Evolutionary conservation across 208 protist genomes (phyloP), one percentile per base, ranked within the genome.

Genomic region (Acanthamoeba castellanii): DNA sequence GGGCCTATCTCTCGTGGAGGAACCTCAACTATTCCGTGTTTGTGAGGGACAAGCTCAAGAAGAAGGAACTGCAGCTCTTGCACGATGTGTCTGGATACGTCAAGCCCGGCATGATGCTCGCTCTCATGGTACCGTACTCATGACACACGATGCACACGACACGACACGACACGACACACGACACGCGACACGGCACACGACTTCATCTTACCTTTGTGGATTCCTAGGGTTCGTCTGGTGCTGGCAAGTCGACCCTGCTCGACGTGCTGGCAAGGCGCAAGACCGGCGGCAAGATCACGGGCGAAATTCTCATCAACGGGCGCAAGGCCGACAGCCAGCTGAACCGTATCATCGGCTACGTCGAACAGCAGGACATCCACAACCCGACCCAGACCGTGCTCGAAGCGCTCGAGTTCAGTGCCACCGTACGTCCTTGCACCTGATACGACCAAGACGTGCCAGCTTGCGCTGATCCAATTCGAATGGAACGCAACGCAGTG

Each of bases 51-150:
- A 70, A 88, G 22, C 81, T 93, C 14, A 96, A 95, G 61, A 94
- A 87, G n/a, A 85, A 57, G 6, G 50, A 87, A 45, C 68, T 96
- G 16, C 84, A 89, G 32, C 64, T 96, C 6, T 42, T 96, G 7
- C 76, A 94, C 52, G 93, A 84, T 37, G 93, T 96, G 34, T 94
- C 87, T 45, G 96, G 96, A 57, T 96, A 96, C 32, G 96, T 96
- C n/a, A 96, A 96, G 52, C 96, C 96, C 66, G 96, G 96, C 76
- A 96, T 96, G 95, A 74, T 95, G 27, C 45, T 96, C 6, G 95
- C 95, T 30, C 64, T 96, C 11, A 96, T 96, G 96, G 82, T 89
- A 55, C 50, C 13, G 8, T 6, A 55, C 50, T 1, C 13, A 55
- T 6, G 50, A 55, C 50, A 55, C 37, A 42, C 37, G 3, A 42